Evolutionary conservation across 352 stramenopile genomes (phyloP), one percentile per base, ranked within the genome.

Genomic region (Globisporangium nagaii): DNA sequence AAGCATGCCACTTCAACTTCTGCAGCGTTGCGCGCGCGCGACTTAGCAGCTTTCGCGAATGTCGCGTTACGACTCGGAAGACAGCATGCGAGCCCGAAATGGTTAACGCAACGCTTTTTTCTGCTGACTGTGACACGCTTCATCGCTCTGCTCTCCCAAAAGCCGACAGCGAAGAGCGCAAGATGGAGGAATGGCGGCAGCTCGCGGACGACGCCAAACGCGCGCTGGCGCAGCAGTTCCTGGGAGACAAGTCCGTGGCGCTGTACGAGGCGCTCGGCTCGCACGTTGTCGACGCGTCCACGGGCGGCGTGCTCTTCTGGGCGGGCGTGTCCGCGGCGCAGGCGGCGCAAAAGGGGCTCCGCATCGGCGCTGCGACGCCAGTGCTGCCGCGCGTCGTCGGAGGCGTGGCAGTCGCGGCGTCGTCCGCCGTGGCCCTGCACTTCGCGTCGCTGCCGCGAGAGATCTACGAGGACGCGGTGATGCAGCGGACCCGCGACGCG

Each of bases 361-460:
- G 58, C 10, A 53, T 89, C 32, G 71, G 71, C 11, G 79, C 73
- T 11, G 60, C 79, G 35, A 79, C 71, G 31, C 62, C 61, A 8
- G 56, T 87, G 22, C 43, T 82, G 1, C 79, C 75, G 40, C 62
- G 68, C 25, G 15, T 61, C 9, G 22, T 86, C 17, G 79, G 78
- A 6, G 51, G 52, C 20, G 62, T 61, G 11, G 73, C 73, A 0
- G 75, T 88, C 35, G 71, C 66, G 24, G 62, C 71, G 2, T 88
- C 76, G 2, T 86, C 76, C 0, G 65, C 66, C 3, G 40, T 64
- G 35, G 67, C 65, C 30, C 56, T 80, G 44, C 75, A 80, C 37
- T 86, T 77, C 40, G 73, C 73, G 7, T 84, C 74, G 6, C 57
- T 81, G 4, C 72, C 75, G 20, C 56, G 71, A 1, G 71, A 83